These are phyloP conservation scores for Petrea volubilis DNA, from an alignment of 257 asterid species.

Conservation along the genomic window DNA sequence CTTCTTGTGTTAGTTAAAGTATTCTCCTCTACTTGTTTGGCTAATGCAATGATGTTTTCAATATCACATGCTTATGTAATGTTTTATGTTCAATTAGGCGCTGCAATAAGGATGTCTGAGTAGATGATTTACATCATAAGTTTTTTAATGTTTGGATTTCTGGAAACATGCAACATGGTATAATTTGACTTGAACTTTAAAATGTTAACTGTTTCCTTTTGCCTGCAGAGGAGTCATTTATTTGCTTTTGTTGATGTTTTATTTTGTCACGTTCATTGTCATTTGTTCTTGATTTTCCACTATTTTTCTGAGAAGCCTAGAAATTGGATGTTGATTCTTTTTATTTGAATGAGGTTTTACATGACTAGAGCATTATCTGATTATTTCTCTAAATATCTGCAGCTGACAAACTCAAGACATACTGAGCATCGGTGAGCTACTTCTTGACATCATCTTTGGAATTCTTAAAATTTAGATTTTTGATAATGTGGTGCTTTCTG, in stretches of 20 bases:
- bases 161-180: background rate
- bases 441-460: constrained; percentile 1
- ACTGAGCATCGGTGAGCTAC: constrained; percentile 63
- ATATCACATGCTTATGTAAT: background rate
- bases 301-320: background rate
- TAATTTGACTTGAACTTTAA: background rate
- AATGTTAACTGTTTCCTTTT: background rate
- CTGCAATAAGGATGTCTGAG: background rate
- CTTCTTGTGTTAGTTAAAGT: background rate
- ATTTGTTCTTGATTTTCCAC: background rate
- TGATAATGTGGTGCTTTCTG: constrained; percentile 1
- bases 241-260: background rate
- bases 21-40: background rate
- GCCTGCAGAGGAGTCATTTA: background rate
- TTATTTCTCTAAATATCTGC: constrained; percentile 38
- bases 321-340: constrained; percentile 1
- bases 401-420: constrained; percentile 57
- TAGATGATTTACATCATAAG: background rate
- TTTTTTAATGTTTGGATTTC: background rate
- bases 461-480: background rate
- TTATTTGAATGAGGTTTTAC: constrained; percentile 5
- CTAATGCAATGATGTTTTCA: background rate
- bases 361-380: constrained; percentile 23
- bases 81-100: background rate
- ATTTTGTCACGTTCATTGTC: constrained; percentile 2